Percentiles rank a stretch among this genome's conserved stretches.
Conservation (phyloP, 805 yeast genomes). For the Allodekkera sacchari region DNA sequence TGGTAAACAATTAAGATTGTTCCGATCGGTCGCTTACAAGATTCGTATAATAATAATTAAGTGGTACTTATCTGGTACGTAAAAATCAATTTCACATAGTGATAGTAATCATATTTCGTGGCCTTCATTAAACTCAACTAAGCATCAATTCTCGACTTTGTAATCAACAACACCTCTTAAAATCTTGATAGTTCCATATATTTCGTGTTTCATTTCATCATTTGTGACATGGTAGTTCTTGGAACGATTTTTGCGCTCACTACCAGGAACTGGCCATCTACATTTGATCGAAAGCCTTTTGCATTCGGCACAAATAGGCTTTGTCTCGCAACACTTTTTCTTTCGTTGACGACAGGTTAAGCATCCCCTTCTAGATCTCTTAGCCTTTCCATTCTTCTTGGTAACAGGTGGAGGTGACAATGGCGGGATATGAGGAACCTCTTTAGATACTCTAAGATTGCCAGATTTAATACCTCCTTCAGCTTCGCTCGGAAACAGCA, state of each 20-base stretch:
- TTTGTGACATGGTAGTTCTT: conserved; percentile 41
- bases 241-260: conserved; percentile 46
- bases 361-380: conserved; percentile 65
- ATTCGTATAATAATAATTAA: too few relatives aligned
- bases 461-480: conserved; percentile 1
- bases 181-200: conserved; percentile 52
- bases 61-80: too few relatives aligned
- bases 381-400: conserved; percentile 21
- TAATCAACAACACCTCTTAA: conserved; percentile 55
- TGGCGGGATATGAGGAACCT: background rate
- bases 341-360: conserved; percentile 70
- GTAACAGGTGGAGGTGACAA: background rate
- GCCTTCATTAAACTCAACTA: too few relatives aligned
- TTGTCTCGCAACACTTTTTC: conserved; percentile 68
- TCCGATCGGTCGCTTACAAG: too few relatives aligned
- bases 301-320: conserved; percentile 65
- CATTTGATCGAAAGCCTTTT: conserved; percentile 55
- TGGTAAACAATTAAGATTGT: too few relatives aligned
- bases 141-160: conserved; percentile 19
- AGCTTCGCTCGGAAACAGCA: conserved; percentile 3
- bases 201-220: conserved; percentile 45
- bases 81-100: too few relatives aligned
- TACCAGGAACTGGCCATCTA: conserved; percentile 68
- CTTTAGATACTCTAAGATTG: background rate
- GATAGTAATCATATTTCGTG: too few relatives aligned